Percentiles rank a stretch among this genome's conserved stretches.
Conservation (phyloP, 2,329 filamentous ascomycete species). For the Colletotrichum sp. region DNA sequence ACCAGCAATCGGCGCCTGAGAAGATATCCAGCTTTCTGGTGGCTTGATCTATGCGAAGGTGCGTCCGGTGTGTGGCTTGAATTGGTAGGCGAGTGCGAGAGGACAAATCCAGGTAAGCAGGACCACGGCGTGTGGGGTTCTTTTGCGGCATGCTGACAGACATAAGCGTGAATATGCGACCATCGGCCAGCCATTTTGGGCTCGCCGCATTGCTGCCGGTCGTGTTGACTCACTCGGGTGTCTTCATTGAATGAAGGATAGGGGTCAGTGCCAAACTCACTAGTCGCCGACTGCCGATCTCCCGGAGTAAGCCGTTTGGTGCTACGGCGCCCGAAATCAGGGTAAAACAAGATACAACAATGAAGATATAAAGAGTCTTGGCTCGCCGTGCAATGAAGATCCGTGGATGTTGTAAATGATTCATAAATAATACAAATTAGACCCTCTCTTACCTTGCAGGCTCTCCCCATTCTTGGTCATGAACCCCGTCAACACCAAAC, state of each 20-base stretch:
- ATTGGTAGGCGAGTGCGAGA: neutral
- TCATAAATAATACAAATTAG: neutral
- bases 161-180: neutral
- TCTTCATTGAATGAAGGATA: neutral
- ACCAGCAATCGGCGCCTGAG: neutral
- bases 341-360: neutral
- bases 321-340: neutral
- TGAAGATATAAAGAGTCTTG: neutral
- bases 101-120: neutral
- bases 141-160: neutral
- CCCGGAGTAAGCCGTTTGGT: accelerated
- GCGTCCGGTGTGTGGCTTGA: neutral
- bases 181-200: neutral
- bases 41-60: neutral
- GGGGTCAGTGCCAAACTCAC: accelerated
- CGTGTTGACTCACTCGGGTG: neutral
- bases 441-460: neutral
- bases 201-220: neutral
- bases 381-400: accelerated
- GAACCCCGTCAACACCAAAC: conserved; percentile 34
- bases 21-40: neutral
- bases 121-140: neutral
- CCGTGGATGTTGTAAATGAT: too few species aligned
- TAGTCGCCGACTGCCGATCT: neutral
- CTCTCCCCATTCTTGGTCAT: conserved; percentile 11